Conservation (phyloP, 805 yeast species). For the Pichia californica region DNA sequence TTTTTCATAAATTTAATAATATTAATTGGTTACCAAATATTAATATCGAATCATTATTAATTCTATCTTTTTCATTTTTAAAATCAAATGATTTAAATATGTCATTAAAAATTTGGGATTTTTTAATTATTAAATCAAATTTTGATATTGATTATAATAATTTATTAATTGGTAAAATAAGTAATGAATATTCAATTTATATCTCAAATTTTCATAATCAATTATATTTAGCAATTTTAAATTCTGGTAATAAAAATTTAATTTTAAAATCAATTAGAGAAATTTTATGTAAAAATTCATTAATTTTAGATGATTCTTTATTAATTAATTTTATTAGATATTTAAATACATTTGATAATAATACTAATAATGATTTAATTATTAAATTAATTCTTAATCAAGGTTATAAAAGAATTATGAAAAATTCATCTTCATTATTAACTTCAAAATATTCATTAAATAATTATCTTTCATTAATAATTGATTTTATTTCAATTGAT, state of each 20-base stretch:
- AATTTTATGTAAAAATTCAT: constrained; percentile 22
- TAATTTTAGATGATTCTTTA: constrained; percentile 20
- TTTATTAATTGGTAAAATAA: constrained; percentile 5
- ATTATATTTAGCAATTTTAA: constrained; percentile 17
- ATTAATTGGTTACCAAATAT: constrained; percentile 31
- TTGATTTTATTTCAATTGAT: constrained; percentile 23
- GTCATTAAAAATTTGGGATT: constrained; percentile 28
- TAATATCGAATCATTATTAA: constrained; percentile 21
- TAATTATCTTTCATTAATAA: constrained; percentile 26
- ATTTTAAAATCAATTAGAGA: constrained; percentile 27
- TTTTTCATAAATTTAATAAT: constrained; percentile 24
- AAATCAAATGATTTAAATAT: constrained; percentile 18
- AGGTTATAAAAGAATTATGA: constrained; percentile 23
- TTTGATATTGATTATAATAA: constrained; percentile 21
- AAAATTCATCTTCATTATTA: not conserved
- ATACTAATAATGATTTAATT: constrained; percentile 17
- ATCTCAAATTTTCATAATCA: constrained; percentile 19
- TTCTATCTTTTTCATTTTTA: constrained; percentile 21
- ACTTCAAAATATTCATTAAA: constrained; percentile 15
- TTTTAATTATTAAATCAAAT: constrained; percentile 26
- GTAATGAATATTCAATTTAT: constrained; percentile 11
- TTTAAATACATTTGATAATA: constrained; percentile 16
- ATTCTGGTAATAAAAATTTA: constrained; percentile 19
- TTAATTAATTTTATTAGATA: constrained; percentile 22
- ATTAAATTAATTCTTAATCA: constrained; percentile 25